phyloP scores from a whole-genome alignment of 2,329 filamentous ascomycete genomes.

The Fusarium solani-melongenae region DNA sequence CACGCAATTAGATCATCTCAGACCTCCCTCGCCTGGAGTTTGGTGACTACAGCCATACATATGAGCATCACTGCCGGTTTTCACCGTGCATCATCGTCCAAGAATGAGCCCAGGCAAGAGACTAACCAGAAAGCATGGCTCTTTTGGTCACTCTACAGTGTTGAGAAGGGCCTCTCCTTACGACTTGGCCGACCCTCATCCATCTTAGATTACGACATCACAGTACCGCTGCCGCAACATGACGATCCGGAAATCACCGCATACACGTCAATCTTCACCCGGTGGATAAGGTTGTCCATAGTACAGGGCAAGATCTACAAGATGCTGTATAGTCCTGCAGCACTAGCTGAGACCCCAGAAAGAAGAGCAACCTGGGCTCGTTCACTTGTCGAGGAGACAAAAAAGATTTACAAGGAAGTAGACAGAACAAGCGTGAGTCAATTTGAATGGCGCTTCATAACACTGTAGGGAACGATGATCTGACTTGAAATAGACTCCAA shows the following conservation, averaged over 20 bases:
- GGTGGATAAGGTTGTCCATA: background rate
- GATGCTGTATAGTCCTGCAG: background rate
- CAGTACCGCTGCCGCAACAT: background rate
- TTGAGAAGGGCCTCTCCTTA: background rate
- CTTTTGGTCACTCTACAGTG: background rate
- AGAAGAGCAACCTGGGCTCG: background rate
- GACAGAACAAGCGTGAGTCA: background rate
- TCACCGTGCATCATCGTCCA: background rate
- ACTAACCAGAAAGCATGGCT: background rate
- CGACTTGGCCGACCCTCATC: background rate
- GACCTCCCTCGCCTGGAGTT: background rate
- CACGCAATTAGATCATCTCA: constrained; percentile 1
- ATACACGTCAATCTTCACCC: background rate
- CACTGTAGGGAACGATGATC: background rate
- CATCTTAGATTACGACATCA: background rate
- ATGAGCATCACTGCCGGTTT: background rate
- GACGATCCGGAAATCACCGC: background rate
- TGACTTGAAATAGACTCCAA: background rate
- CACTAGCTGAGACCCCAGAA: background rate
- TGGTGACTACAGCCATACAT: background rate
- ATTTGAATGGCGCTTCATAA: background rate
- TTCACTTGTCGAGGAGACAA: background rate
- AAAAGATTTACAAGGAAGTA: background rate
- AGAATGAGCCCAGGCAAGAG: background rate
- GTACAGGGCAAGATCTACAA: background rate